These are phyloP conservation scores for Lentinula sp. DNA, from an alignment of 768 basidiomycete genomes.

Conservation along the genomic window DNA sequence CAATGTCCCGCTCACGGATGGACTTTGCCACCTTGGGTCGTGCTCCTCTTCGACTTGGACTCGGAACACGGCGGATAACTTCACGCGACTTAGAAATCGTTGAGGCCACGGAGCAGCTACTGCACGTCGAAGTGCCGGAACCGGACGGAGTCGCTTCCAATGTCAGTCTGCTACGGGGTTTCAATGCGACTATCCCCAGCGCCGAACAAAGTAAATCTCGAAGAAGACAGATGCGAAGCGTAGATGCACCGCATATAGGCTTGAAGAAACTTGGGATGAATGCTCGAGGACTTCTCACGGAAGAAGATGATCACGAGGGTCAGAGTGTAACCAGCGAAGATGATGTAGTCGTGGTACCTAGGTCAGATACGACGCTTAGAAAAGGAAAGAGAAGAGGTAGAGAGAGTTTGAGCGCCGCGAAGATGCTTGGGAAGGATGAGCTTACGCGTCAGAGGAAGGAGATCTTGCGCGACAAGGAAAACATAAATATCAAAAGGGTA, in stretches of 20 bases:
- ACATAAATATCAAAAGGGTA: slow-evolving; percentile 83
- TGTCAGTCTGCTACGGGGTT: slow-evolving; percentile 83
- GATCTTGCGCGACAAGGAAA: slow-evolving; percentile 88
- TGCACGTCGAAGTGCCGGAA: slow-evolving; percentile 68
- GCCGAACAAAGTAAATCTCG: slow-evolving; percentile 74
- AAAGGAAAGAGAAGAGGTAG: slow-evolving; percentile 49
- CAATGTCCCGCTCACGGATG: slow-evolving; percentile 34
- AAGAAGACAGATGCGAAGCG: slow-evolving; percentile 72
- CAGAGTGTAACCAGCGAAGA: slow-evolving; percentile 71
- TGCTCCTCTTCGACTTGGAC: slow-evolving; percentile 63
- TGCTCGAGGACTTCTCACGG: slow-evolving; percentile 67
- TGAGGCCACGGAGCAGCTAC: slow-evolving; percentile 75
- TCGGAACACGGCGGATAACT: slow-evolving; percentile 63
- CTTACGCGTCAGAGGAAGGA: slow-evolving; percentile 78
- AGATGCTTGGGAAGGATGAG: slow-evolving; percentile 79
- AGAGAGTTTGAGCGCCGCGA: slow-evolving; percentile 62
- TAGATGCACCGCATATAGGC: slow-evolving; percentile 70
- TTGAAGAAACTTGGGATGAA: slow-evolving; percentile 75
- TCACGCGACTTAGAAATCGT: slow-evolving; percentile 81
- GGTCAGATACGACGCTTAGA: slow-evolving; percentile 28
- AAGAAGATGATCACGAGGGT: slow-evolving; percentile 47
- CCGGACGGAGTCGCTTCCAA: slow-evolving; percentile 62
- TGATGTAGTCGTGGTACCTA: slow-evolving; percentile 59
- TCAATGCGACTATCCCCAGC: slow-evolving; percentile 92
- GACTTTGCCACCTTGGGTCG: slow-evolving; percentile 79